A percentile compares a stretch with the other conserved stretches of the same genome.
phyloP scores from a whole-genome alignment of 1,139 yeast genomes.

The Pichia terricola region DNA sequence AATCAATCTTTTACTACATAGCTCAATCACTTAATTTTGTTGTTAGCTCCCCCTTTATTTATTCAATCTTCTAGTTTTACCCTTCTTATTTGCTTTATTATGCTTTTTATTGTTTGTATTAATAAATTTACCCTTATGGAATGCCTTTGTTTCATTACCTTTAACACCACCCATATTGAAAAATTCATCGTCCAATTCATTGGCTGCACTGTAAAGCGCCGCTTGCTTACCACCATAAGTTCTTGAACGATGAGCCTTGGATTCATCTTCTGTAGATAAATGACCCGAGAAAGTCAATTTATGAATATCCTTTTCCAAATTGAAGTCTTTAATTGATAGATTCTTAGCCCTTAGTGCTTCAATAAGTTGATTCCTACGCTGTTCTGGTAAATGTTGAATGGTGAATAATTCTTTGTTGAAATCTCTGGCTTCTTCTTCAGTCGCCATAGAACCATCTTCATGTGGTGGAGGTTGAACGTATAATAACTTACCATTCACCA shows the following conservation, averaged over 20 bases:
- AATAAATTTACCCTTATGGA: slow-evolving; percentile 43
- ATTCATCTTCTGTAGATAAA: slow-evolving; percentile 38
- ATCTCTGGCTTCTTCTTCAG: slow-evolving; percentile 43
- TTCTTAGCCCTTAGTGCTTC: slow-evolving; percentile 51
- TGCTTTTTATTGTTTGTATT: slow-evolving; percentile 50
- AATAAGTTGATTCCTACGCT: slow-evolving; percentile 68
- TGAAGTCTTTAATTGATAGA: slow-evolving; percentile 42
- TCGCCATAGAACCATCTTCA: slow-evolving; percentile 36
- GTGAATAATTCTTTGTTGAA: slow-evolving; percentile 72
- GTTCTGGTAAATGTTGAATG: slow-evolving; percentile 54
- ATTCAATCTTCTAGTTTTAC: slow-evolving; percentile 9
- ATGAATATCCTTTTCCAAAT: slow-evolving; percentile 59
- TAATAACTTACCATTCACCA: slow-evolving; percentile 82
- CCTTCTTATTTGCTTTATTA: slow-evolving; percentile 66
- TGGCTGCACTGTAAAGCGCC: slow-evolving; percentile 65
- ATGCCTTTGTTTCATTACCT: slow-evolving; percentile 62
- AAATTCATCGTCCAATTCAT: slow-evolving; percentile 76
- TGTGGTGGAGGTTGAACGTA: slow-evolving; percentile 86
- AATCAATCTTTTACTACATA: slow-evolving; percentile 28
- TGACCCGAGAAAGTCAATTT: slow-evolving; percentile 75
- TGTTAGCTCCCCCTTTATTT: no score
- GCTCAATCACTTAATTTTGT: no score
- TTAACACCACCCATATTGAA: slow-evolving; percentile 57
- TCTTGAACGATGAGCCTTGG: slow-evolving; percentile 34
- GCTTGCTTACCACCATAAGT: slow-evolving; percentile 73